Conservation (phyloP, 2,329 filamentous ascomycete species). For the Pseudophaeomoniella oleicola region DNA sequence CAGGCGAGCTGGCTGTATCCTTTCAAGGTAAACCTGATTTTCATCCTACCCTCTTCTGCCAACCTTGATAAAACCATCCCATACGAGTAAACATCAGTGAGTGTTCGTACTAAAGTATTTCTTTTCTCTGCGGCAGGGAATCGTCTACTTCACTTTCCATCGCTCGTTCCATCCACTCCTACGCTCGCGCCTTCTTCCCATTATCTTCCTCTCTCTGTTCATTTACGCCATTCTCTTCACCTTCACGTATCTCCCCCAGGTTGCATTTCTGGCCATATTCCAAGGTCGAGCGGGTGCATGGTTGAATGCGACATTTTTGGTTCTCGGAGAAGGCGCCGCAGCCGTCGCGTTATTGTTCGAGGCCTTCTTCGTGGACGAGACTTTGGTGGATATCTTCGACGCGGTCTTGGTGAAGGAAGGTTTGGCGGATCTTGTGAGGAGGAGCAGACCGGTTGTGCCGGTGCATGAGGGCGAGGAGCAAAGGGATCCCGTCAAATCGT, state of each 20-base stretch:
- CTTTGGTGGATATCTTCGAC: slow-evolving; percentile 70
- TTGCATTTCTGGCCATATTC: slow-evolving; percentile 77
- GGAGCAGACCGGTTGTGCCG: slow-evolving; percentile 48
- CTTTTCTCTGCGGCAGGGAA: slow-evolving; percentile 40
- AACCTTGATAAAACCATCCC: background rate
- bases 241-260: slow-evolving; percentile 78
- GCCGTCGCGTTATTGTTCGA: slow-evolving; percentile 56
- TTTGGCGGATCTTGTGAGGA: slow-evolving; percentile 52
- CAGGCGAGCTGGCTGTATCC: slow-evolving; percentile 30
- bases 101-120: slow-evolving; percentile 2
- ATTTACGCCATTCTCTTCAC: slow-evolving; percentile 78
- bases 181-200: slow-evolving; percentile 59
- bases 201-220: slow-evolving; percentile 66
- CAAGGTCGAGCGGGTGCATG: slow-evolving; percentile 69
- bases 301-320: slow-evolving; percentile 74
- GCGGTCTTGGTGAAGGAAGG: slow-evolving; percentile 66
- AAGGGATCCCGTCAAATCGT: slow-evolving; percentile 61
- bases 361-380: slow-evolving; percentile 69
- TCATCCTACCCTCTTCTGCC: background rate
- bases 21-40: slow-evolving; percentile 23
- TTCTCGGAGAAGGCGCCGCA: slow-evolving; percentile 53
- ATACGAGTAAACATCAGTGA: background rate
- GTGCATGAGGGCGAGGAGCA: slow-evolving; percentile 49
- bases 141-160: slow-evolving; percentile 67
- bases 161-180: slow-evolving; percentile 75